Percentiles rank a stretch among this genome's conserved stretches.
phyloP scores from a whole-genome alignment of 2,329 filamentous ascomycete genomes.

The Aureobasidium subglaciale region DNA sequence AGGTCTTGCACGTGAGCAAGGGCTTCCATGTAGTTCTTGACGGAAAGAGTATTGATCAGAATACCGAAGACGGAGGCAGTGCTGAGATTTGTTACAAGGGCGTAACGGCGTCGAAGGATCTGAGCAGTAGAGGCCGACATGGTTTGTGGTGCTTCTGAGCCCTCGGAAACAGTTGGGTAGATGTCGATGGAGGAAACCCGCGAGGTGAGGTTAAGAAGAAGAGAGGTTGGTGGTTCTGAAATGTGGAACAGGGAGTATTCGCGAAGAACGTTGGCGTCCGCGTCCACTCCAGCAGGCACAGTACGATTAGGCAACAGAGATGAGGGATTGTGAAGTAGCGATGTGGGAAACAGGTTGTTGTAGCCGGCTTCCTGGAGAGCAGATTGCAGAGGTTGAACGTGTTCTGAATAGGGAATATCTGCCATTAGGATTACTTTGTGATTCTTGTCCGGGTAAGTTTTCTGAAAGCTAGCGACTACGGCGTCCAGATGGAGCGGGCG shows the following conservation, averaged over 20 bases:
- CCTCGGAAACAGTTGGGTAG: conserved; percentile 51
- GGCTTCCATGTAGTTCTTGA: conserved; percentile 80
- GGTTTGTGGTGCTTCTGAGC: conserved; percentile 24
- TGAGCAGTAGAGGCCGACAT: conserved; percentile 47
- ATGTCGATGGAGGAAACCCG: conserved; percentile 74
- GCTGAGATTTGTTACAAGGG: conserved; percentile 70
- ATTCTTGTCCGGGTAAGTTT: conserved; percentile 58
- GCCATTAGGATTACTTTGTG: conserved; percentile 73
- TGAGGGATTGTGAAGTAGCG: conserved; percentile 68
- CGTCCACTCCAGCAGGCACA: conserved; percentile 46
- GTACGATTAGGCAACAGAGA: conserved; percentile 79
- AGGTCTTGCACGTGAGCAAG: conserved; percentile 64
- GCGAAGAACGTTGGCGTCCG: conserved; percentile 45
- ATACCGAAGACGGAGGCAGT: conserved; percentile 85
- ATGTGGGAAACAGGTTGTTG: conserved; percentile 58
- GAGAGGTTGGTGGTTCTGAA: conserved; percentile 67
- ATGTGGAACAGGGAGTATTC: conserved; percentile 79
- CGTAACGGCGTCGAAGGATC: conserved; percentile 77
- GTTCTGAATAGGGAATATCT: conserved; percentile 77
- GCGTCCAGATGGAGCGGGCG: conserved; percentile 58
- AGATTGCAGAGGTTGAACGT: conserved; percentile 55
- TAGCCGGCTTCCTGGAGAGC: conserved; percentile 61
- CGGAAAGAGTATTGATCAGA: conserved; percentile 88
- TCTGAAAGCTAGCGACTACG: conserved; percentile 55
- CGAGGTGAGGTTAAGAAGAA: conserved; percentile 80